Evolutionary conservation across 345 rosid species (phyloP).

Genomic region (Cardiospermum halicacabum): DNA sequence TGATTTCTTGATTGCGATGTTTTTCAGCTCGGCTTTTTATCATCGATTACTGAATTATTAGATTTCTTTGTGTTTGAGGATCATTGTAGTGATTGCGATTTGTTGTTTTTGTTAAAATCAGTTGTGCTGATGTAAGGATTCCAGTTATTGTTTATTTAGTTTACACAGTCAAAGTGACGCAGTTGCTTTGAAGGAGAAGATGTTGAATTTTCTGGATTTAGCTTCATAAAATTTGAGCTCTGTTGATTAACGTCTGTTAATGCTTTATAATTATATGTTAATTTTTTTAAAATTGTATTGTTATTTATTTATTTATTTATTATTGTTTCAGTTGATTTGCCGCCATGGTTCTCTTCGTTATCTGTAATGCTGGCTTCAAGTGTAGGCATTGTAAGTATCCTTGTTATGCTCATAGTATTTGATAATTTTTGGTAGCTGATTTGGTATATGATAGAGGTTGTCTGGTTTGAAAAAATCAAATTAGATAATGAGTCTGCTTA

Average conservation of each 20-base stretch:
- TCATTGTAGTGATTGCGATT: not conserved
- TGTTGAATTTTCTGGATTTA: too few relatives aligned
- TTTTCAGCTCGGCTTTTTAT: not conserved
- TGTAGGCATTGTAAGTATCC: constrained; percentile 74
- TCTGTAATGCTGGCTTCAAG: constrained; percentile 65
- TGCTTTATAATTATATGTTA: not conserved
- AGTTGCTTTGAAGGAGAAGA: not conserved
- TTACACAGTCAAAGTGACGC: not conserved
- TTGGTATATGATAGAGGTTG: too few relatives aligned
- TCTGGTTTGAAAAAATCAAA: too few relatives aligned
- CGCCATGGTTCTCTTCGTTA: constrained; percentile 85
- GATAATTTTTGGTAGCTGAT: not conserved
- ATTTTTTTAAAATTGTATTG: not conserved
- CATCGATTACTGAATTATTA: not conserved
- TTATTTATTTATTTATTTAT: constrained; percentile 7
- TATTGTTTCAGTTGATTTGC: constrained; percentile 74
- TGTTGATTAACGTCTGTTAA: not conserved
- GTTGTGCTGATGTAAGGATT: not conserved
- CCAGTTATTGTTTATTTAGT: not conserved
- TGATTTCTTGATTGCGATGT: not conserved
- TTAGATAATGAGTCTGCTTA: not conserved
- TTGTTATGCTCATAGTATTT: constrained; percentile 6
- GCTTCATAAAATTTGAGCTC: not conserved
- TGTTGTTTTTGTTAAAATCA: not conserved
- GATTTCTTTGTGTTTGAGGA: not conserved